phyloP scores from a whole-genome alignment of 306 rosid genomes.

The Fragaria ananassa region DNA sequence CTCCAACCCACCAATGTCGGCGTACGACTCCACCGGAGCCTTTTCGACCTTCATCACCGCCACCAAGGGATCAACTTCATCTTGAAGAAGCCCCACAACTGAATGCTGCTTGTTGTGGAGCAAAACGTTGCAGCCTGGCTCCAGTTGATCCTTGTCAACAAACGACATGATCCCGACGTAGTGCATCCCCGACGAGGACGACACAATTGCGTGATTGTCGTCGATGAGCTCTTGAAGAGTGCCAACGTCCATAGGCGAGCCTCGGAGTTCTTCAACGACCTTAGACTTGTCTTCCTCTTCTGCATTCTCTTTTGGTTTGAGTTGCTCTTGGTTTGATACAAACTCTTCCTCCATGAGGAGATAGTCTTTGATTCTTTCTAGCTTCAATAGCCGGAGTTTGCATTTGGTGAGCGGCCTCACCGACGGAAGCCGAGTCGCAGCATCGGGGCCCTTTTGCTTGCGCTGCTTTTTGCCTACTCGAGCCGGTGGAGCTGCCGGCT shows the following conservation, averaged over 20 bases:
- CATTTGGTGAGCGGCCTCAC: constrained; percentile 82
- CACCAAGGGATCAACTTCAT: constrained; percentile 91
- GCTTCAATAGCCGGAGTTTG: constrained; percentile 69
- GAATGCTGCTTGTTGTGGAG: constrained; percentile 96
- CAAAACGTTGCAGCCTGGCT: constrained; percentile 90
- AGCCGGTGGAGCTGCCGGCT: constrained; percentile 84
- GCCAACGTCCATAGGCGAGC: constrained; percentile 94
- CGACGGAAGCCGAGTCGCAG: constrained; percentile 67
- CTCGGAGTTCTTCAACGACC: constrained; percentile 75
- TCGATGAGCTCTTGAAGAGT: constrained; percentile 84
- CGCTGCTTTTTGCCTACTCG: constrained; percentile 87
- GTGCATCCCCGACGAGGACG: constrained; percentile 88
- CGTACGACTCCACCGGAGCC: constrained; percentile 93
- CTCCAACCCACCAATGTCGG: constrained; percentile 95
- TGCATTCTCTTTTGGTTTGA: constrained; percentile 84
- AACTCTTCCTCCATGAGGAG: constrained; percentile 91
- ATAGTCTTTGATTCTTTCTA: constrained; percentile 84
- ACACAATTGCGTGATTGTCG: constrained; percentile 95
- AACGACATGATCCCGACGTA: constrained; percentile 87
- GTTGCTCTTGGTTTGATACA: constrained; percentile 80
- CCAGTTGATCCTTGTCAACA: constrained; percentile 92
- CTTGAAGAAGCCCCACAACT: constrained; percentile 96
- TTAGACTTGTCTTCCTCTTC: constrained; percentile 82
- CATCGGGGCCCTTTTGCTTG: constrained; percentile 87
- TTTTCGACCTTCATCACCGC: constrained; percentile 88